Conservation (phyloP, 2,329 filamentous ascomycete species). For the Ceratocystis ficicola region DNA sequence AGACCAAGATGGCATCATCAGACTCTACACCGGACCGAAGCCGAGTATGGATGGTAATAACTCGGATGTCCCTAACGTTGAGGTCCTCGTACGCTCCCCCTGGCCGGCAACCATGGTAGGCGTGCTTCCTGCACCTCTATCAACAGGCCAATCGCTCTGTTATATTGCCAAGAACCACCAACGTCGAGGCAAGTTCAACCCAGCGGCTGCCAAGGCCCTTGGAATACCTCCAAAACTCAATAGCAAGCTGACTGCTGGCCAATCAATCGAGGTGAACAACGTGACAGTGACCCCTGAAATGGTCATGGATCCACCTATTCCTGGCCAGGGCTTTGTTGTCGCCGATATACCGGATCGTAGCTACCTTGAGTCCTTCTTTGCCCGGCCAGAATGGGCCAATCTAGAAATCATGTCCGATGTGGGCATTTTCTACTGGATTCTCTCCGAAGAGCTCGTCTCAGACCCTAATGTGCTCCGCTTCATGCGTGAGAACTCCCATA, state of each 20-base stretch:
- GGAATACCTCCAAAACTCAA: constrained; percentile 51
- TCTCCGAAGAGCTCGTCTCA: constrained; percentile 54
- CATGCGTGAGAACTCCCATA: constrained; percentile 46
- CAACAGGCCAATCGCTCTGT: constrained; percentile 58
- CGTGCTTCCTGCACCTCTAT: constrained; percentile 54
- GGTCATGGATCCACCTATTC: constrained; percentile 58
- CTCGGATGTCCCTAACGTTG: constrained; percentile 47
- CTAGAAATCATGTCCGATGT: constrained; percentile 50
- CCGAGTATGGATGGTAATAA: constrained; percentile 30
- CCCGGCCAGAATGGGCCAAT: constrained; percentile 59
- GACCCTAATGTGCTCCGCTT: constrained; percentile 56
- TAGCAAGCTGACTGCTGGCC: constrained; percentile 47
- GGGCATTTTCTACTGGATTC: constrained; percentile 64
- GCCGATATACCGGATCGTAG: constrained; percentile 61
- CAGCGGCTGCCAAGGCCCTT: constrained; percentile 48
- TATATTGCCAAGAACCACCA: constrained; percentile 73
- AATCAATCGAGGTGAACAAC: constrained; percentile 50
- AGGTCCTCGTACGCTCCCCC: constrained; percentile 59
- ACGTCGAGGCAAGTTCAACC: constrained; percentile 69
- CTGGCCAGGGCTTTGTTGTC: constrained; percentile 64
- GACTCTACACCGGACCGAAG: constrained; percentile 56
- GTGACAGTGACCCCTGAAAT: constrained; percentile 68
- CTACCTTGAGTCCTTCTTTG: constrained; percentile 58
- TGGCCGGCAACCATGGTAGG: constrained; percentile 62
- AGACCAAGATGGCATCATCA: constrained; percentile 51